Evolutionary conservation across 148 eudicot genomes (phyloP).

Genomic region (Fagopyrum homotropicum): DNA sequence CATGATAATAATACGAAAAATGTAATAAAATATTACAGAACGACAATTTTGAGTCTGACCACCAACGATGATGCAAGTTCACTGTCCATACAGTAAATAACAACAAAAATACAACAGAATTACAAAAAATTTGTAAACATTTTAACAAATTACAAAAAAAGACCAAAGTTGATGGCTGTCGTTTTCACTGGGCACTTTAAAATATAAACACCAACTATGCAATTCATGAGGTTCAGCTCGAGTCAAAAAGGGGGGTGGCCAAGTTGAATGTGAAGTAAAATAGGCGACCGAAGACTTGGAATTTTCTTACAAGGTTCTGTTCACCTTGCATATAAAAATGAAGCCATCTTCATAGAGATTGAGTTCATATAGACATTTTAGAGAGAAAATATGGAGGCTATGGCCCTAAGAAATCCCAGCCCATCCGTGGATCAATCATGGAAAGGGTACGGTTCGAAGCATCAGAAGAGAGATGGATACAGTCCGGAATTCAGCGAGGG

Average conservation of each 20-base stretch:
- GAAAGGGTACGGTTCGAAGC: not conserved
- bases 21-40: not conserved
- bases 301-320: not conserved
- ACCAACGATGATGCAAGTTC: not conserved
- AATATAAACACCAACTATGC: not conserved
- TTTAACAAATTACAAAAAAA: not conserved
- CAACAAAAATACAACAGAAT: not conserved
- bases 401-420: not conserved
- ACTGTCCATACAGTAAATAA: too few species aligned
- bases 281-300: not conserved
- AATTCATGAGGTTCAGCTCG: not conserved
- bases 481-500: not conserved
- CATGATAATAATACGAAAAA: too few species aligned
- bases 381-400: not conserved
- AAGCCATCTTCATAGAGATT: slow-evolving; percentile 3
- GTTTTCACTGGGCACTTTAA: not conserved
- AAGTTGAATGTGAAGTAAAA: not conserved
- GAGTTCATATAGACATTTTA: not conserved
- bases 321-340: not conserved
- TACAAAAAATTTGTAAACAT: not conserved
- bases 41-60: not conserved
- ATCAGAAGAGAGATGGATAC: not conserved
- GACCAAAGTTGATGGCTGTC: not conserved
- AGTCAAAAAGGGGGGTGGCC: slow-evolving; percentile 10
- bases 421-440: slow-evolving; percentile 1